Base-by-base conservation (phyloP, 495 filamentous ascomycete species). In the Podospora tetraspora region DNA sequence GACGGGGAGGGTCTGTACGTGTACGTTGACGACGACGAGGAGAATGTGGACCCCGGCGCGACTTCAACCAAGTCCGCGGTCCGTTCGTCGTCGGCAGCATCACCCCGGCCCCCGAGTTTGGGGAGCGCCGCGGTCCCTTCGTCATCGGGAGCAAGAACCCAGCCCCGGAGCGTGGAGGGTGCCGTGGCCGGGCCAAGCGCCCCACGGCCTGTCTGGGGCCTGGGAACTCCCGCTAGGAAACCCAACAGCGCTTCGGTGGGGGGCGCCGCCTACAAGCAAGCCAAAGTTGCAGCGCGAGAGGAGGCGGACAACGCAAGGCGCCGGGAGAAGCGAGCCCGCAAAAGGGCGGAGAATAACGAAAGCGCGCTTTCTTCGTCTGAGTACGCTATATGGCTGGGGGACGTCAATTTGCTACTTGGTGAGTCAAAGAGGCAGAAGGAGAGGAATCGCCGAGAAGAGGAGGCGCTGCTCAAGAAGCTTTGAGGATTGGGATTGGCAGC, bases 351-450 rank as follows among this genome's bases (percentile, higher is more conserved):
- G 1, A 58, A 57, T 4, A n/a, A 24, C 12, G 19, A 32, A 11
- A 63, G 11, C 7, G 16, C 34, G 21, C 23, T 66, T 3, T 24
- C 8, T n/a, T 66, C 58, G 13, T 59, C 58, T 3, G 68, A 69
- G 37, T 69, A 69, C 24, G 13, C 19, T 3, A 25, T 2, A n/a
- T 69, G 68, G 68, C 59, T 27, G 25, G 24, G 56, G 7, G 22
- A 32, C 21, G 62, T 37, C 16, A 37, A 66, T 59, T 59, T 52
- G 1, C 25, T 69, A 8, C 19, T 34, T n/a, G 37, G 21, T 2
- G 63, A 69, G 60, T 66, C 59, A 21, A 66, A 30, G 29, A 52
- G 27, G n/a, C 68, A 69, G 63, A 66, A 30, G 68, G 63, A 66
- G 43, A 66, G 30, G 59, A 69, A 69, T 21, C 57, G 22, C 52